phyloP scores from a whole-genome alignment of 306 rosid species.

The Begonia peltatifolia region DNA sequence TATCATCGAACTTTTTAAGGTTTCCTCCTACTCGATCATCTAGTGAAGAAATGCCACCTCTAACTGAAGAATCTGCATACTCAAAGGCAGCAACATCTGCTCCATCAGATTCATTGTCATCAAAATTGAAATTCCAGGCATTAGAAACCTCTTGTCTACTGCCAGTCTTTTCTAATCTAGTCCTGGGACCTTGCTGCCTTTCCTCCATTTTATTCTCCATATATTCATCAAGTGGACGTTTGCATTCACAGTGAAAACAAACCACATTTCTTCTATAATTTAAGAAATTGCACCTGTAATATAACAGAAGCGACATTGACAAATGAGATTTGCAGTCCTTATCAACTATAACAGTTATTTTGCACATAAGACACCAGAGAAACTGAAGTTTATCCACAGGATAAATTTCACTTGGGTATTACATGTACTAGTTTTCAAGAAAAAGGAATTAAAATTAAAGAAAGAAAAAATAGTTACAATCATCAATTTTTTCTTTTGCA shows the following conservation, averaged over 20 bases:
- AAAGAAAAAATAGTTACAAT: too few relatives aligned
- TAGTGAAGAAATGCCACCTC: conserved; percentile 26
- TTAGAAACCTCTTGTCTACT: conserved; percentile 49
- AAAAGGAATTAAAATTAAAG: too few relatives aligned
- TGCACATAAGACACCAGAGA: too few relatives aligned
- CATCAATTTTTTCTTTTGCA: too few relatives aligned
- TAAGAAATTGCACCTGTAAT: conserved; percentile 92
- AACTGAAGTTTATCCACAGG: too few relatives aligned
- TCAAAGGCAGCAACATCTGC: conserved; percentile 98
- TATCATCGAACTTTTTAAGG: conserved; percentile 26
- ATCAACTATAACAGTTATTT: too few relatives aligned
- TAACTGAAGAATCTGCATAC: conserved; percentile 64
- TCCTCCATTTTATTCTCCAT: conserved; percentile 57
- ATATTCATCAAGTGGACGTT: conserved; percentile 79
- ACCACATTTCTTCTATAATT: conserved; percentile 83
- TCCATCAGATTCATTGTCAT: conserved; percentile 93
- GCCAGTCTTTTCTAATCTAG: conserved; percentile 35
- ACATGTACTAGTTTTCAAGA: too few relatives aligned
- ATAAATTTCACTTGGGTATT: too few relatives aligned
- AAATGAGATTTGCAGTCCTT: too few relatives aligned
- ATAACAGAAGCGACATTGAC: conserved; percentile 7
- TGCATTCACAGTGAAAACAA: conserved; percentile 94
- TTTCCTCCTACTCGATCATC: conserved; percentile 31
- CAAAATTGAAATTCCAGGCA: conserved; percentile 98
- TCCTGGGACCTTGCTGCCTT: conserved; percentile 24